Conservation (phyloP, 805 yeast genomes). For the Candida tibetensis region DNA sequence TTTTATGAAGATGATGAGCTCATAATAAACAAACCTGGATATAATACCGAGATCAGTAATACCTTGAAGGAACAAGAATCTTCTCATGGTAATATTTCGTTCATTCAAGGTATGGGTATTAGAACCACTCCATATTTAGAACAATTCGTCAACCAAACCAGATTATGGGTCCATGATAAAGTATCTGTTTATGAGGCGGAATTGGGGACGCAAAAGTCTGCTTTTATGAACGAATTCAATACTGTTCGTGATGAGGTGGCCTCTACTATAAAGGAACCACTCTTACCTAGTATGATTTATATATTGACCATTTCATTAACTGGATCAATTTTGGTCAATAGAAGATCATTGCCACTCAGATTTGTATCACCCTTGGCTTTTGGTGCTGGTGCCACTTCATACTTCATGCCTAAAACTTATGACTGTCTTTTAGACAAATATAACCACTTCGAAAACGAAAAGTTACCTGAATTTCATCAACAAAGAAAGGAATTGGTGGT, state of each 20-base stretch:
- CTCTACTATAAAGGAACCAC: slow-evolving; percentile 46
- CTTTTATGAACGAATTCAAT: slow-evolving; percentile 42
- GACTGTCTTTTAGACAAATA: slow-evolving; percentile 17
- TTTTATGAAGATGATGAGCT: slow-evolving; percentile 55
- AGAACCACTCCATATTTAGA: slow-evolving; percentile 49
- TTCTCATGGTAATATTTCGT: slow-evolving; percentile 36
- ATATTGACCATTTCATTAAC: slow-evolving; percentile 54
- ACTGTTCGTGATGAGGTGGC: slow-evolving; percentile 29
- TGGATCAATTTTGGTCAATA: slow-evolving; percentile 54
- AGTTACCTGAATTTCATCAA: slow-evolving; percentile 29
- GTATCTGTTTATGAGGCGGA: slow-evolving; percentile 41
- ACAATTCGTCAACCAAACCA: slow-evolving; percentile 34
- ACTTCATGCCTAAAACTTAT: slow-evolving; percentile 53
- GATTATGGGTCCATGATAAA: slow-evolving; percentile 39
- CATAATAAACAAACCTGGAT: slow-evolving; percentile 48
- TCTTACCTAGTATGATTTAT: slow-evolving; percentile 54
- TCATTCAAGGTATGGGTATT: slow-evolving; percentile 54
- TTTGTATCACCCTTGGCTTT: slow-evolving; percentile 50
- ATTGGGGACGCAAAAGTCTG: slow-evolving; percentile 43
- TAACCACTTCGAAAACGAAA: slow-evolving; percentile 24
- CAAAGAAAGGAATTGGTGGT: slow-evolving; percentile 21
- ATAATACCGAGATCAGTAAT: slow-evolving; percentile 34
- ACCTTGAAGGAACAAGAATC: slow-evolving; percentile 40
- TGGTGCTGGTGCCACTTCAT: slow-evolving; percentile 44
- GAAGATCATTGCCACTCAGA: slow-evolving; percentile 47